Evolutionary conservation across 2,329 filamentous ascomycete species (phyloP), one percentile per base, ranked within the genome.

Genomic region (Penicillium polonicum): DNA sequence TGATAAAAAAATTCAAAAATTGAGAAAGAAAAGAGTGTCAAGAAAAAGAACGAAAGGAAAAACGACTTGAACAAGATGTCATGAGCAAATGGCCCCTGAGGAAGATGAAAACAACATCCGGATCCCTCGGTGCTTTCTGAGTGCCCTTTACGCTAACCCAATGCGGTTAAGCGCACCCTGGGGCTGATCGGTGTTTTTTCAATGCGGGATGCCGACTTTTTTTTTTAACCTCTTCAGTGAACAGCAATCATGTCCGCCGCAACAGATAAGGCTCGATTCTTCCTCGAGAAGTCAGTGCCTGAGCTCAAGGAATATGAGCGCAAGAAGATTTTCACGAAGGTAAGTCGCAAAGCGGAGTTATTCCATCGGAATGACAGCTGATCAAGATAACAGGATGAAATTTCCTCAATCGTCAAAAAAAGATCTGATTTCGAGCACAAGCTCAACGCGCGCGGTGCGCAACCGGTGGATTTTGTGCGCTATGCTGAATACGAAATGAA

Each of bases 211-310:
- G 60, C 65, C 64, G 65, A 70, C 62, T 74, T 71, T 67, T 66
- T 43, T 63, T 56, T 61, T 52, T 54, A 41, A 51, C 19, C 55
- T 46, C 49, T 52, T 38, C 43, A 60, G 33, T 27, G 50, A 54
- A 53, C 54, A 44, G 57, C 68, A 70, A 68, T 51, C 59, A 96
- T 96, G 91, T 85, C 92, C 1, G 88, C 86, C 42, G 88, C 94
- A 58, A 88, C 90, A 62, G 94, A 97, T 71, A 97, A 97, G 78
- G 94, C 93, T 55, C 90, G 93, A 58, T 97, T 93, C 78, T 97
- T 90, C 76, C 84, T 97, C 63, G 94, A 99, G 79, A 89, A 93
- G 66, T 89, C 90, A 2, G 90, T 97, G 43, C 91, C 92, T 17
- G 92, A 97, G 75, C 84, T 99, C 57, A 91, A 92, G 62, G 92